Evolutionary conservation across 192 early-diverging fungal species (phyloP), one percentile per base, ranked within the genome.

Genomic region (Backusella circina): DNA sequence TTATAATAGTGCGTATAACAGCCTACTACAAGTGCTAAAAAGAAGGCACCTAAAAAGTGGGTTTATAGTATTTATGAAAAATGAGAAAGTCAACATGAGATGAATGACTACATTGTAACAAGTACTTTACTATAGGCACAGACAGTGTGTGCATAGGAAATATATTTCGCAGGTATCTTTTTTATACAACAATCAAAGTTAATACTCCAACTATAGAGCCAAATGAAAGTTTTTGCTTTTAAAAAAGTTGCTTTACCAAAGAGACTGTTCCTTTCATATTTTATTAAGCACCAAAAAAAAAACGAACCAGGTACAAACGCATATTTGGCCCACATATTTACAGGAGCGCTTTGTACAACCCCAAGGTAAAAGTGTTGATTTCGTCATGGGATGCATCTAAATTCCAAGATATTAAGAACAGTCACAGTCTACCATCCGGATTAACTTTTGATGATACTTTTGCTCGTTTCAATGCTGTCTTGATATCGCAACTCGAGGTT

Each of bases 1-100:
- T 92, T 91, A 79, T 88, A 83, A 79, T 94, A 94, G 73, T 93
- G 90, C 1, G 86, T 89, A 72, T 88, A 87, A 75, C 91, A 93
- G 23, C 87, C 90, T 50, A 91, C 77, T 10, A 87, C 67, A 44
- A 94, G 83, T 12, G 93, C 90, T 13, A 88, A 77, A 39, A 89
- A 75, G 77, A 94, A 93, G 21, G 93, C 91, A 57, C 83, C 88
- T 87, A 47, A 8, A 44, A 57, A 31, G 5, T 73, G n/a, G n/a
- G n/a, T 12, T 65, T 44, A 39, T 37, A 1, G 15, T 41, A 21
- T n/a, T 16, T 13, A 61, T 12, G 71, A n/a, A 13, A 12, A 12
- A 15, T 47, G 32, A 21, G 9, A 21, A 32, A 1, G 4, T 72
- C 30, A 2, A 35, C 36, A 39, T 21, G 18, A 28, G 21, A n/a